phyloP scores from a whole-genome alignment of 163 green algal species.

The Scenedesmus sp. region DNA sequence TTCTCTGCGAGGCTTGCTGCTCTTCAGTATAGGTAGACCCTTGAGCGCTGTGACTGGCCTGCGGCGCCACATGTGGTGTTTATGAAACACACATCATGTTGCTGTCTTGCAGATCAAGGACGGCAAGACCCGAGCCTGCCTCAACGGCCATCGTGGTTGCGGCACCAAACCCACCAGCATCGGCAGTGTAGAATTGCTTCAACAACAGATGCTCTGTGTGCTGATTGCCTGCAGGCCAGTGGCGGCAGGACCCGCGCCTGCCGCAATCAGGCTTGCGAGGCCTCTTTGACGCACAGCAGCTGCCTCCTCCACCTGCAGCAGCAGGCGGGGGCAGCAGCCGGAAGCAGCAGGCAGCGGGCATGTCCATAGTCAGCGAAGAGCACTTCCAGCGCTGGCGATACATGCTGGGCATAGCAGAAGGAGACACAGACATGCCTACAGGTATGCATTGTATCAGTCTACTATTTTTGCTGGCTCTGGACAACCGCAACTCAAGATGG shows the following conservation, averaged over 20 bases:
- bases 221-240: slow-evolving; percentile 55
- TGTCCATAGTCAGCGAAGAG: slow-evolving; percentile 35
- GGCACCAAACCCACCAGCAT: too few species aligned
- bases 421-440: slow-evolving; percentile 82
- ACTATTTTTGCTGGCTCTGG: neutral
- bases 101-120: slow-evolving; percentile 52
- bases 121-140: slow-evolving; percentile 71
- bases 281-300: slow-evolving; percentile 61
- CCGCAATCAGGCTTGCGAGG: slow-evolving; percentile 68
- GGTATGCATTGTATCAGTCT: slow-evolving; percentile 46
- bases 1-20: too few species aligned
- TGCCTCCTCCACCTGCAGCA: slow-evolving; percentile 3
- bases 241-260: slow-evolving; percentile 74
- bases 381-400: slow-evolving; percentile 61
- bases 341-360: slow-evolving; percentile 42
- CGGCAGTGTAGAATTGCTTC: too few species aligned
- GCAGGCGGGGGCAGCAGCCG: slow-evolving; percentile 47
- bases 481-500: neutral
- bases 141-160: too few species aligned
- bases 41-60: too few species aligned
- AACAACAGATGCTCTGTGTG: too few species aligned
- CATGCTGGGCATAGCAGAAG: slow-evolving; percentile 86
- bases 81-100: neutral
- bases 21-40: too few species aligned
- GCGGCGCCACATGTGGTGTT: too few species aligned